Evolutionary conservation across 805 yeast genomes (phyloP), one percentile per base, ranked within the genome.

Genomic region (Saccharomycopsis capsularis): DNA sequence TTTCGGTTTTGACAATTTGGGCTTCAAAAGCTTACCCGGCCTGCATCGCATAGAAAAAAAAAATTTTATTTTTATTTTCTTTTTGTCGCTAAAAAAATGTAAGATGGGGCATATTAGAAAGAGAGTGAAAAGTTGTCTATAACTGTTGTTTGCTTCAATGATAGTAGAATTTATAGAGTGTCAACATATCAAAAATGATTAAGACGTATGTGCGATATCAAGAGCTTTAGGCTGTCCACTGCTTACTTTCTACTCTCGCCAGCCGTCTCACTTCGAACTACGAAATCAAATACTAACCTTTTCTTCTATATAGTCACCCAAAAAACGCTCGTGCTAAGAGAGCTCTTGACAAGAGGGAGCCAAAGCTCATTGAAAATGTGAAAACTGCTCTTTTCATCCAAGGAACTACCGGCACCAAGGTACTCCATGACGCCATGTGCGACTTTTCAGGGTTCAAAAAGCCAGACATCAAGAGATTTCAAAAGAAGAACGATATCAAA

Each of bases 301-400:
- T 13, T 13, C 7, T 27, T n/a, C n/a, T n/a, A n/a, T n/a, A 29
- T 34, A 70, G 82, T 40, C 83, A 88, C 58, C 98, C 99, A 34
- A 90, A 89, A 70, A 93, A 83, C 62, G 96, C 96, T 47, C 88
- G 98, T 62, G 79, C 96, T 48, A 93, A 93, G 71, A 81, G 99
- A 67, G 98, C 96, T 4, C 64, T 90, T 55, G 95, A 89, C 55
- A 84, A 85, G 60, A 83, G 80, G 59, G 96, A 89, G 60, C 79
- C 97, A 46, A 91, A 89, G 68, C 66, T 88, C 42, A 84, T 84
- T 6, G 99, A 93, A 65, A 90, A 93, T 66, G 80, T 83, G 54
- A 93, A 93, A 67, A 76, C 80, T 47, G 97, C 96, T 0, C 74
- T 93, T 50, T 93, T 93, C 60, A 81, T 93, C 40, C 96, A 96